Base-by-base conservation (phyloP, 1,284 basidiomycete species). In the Ustilago tritici region DNA sequence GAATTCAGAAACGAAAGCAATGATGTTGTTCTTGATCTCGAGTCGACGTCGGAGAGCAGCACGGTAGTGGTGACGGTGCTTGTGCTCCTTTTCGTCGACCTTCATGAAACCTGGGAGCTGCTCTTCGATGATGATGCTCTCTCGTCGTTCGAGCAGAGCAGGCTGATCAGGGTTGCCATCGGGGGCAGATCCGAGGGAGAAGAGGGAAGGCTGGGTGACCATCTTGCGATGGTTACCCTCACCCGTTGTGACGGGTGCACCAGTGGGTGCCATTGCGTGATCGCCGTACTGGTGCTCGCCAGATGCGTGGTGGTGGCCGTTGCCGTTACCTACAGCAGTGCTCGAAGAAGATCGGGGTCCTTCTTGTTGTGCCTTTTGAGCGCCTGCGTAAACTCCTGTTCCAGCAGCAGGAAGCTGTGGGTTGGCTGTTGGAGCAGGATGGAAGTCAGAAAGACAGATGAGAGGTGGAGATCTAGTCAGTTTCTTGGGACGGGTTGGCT, bases 1-100 rank as follows among this genome's bases (percentile, higher is more conserved):
- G 56, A 87, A 88, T 76, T 89, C 88, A 63, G 88, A 87, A 10
- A 88, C 70, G 71, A 87, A 87, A 23, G 88, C 88, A 58, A 88
- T 84, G 35, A 86, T 64, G 63, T 88, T 70, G 63, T 84, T 92
- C 88, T 96, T 96, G 68, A 82, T 58, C 56, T 70, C 32, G 34
- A 79, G 64, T 12, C 74, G 56, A 10, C 63, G 57, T 34, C 56
- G 43, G 11, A 79, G 64, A 10, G 66, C 68, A 23, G 61, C 78
- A 19, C 70, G 74, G 65, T 76, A 73, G 65, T 65, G 64, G 56
- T 72, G 73, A 19, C 68, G 64, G 35, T 76, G 74, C 41, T 71
- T 71, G 69, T 76, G 74, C 9, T 77, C 62, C 55, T 59, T 62
- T 49, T 77, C 71, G 61, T 79, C 57, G 34, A 75, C 64, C 40